Conservation (phyloP, 2,329 filamentous ascomycete species). For the Chrysoporthe cubensis region DNA sequence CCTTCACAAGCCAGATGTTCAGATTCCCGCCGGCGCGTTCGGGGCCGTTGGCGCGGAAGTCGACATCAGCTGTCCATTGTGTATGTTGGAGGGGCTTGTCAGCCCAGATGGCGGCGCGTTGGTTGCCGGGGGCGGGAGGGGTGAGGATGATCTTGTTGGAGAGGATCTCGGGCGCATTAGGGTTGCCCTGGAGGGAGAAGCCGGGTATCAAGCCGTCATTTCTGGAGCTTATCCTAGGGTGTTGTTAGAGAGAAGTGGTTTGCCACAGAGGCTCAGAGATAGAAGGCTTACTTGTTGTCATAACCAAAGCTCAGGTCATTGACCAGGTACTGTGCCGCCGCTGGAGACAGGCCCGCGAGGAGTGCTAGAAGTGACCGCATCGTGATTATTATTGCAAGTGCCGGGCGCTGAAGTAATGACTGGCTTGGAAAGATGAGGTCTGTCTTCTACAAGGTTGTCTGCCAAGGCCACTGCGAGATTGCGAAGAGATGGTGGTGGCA, state of each 20-base stretch:
- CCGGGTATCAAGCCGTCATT: slow-evolving; percentile 55
- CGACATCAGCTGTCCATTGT: slow-evolving; percentile 82
- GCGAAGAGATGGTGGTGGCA: slow-evolving; percentile 9
- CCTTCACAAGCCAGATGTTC: slow-evolving; percentile 86
- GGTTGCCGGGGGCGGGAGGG: slow-evolving; percentile 82
- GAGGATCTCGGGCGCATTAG: slow-evolving; percentile 64
- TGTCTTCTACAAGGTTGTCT: neutral
- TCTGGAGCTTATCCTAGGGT: slow-evolving; percentile 65
- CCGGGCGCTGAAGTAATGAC: neutral
- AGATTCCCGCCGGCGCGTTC: slow-evolving; percentile 87
- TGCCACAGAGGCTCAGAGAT: neutral
- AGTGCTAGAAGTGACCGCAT: slow-evolving; percentile 49
- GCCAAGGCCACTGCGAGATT: slow-evolving; percentile 8
- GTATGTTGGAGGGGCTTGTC: slow-evolving; percentile 63
- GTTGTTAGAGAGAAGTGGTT: neutral
- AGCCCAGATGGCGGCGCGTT: slow-evolving; percentile 82
- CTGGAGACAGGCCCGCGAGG: slow-evolving; percentile 52
- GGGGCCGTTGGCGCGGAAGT: slow-evolving; percentile 84
- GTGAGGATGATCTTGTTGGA: slow-evolving; percentile 94
- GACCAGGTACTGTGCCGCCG: slow-evolving; percentile 68
- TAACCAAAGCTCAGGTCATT: slow-evolving; percentile 80
- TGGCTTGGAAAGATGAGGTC: neutral
- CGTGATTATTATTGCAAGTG: slow-evolving; percentile 31
- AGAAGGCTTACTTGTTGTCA: slow-evolving; percentile 56
- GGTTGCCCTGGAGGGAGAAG: slow-evolving; percentile 59